A percentile compares a stretch with the other conserved stretches of the same genome.
phyloP scores from a whole-genome alignment of 2,329 filamentous ascomycete species.

The Magnaporthiopsis rhizophila region DNA sequence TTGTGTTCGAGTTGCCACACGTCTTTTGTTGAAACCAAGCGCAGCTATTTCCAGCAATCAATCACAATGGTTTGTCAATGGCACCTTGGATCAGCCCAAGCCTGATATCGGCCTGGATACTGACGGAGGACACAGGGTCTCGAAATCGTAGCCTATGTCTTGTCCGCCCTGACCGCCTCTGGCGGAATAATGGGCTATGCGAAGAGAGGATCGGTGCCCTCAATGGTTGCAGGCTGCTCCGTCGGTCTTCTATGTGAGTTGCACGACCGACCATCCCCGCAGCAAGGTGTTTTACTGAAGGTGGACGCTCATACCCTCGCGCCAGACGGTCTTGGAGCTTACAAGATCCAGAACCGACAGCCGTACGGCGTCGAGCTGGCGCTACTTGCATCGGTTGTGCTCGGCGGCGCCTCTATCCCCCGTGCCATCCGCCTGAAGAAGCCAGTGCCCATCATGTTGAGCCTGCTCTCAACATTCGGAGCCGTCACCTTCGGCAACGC shows the following conservation, averaged over 20 bases:
- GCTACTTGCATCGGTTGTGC: conserved; percentile 77
- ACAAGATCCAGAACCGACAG: conserved; percentile 67
- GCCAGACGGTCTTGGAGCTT: conserved; percentile 67
- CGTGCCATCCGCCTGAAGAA: conserved; percentile 77
- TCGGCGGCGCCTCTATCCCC: conserved; percentile 78
- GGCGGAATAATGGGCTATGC: conserved; percentile 85
- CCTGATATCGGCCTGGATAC: neutral
- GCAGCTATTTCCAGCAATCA: neutral
- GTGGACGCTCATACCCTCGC: neutral
- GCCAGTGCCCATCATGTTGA: conserved; percentile 74
- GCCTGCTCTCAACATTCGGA: conserved; percentile 70
- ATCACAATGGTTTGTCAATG: neutral
- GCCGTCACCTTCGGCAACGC: conserved; percentile 72
- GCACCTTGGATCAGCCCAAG: neutral
- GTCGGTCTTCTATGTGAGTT: conserved; percentile 61
- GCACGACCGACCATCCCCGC: neutral
- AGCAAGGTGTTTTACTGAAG: neutral
- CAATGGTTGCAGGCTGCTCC: conserved; percentile 72
- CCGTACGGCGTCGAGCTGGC: conserved; percentile 81
- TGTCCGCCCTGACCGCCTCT: conserved; percentile 74
- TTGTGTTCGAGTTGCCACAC: neutral
- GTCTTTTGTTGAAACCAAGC: neutral
- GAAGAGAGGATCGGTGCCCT: conserved; percentile 78
- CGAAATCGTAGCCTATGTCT: conserved; percentile 58
- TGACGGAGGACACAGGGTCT: conserved; percentile 15